Evolutionary conservation across 345 rosid species (phyloP).

Genomic region (Schrenkiella parvula): DNA sequence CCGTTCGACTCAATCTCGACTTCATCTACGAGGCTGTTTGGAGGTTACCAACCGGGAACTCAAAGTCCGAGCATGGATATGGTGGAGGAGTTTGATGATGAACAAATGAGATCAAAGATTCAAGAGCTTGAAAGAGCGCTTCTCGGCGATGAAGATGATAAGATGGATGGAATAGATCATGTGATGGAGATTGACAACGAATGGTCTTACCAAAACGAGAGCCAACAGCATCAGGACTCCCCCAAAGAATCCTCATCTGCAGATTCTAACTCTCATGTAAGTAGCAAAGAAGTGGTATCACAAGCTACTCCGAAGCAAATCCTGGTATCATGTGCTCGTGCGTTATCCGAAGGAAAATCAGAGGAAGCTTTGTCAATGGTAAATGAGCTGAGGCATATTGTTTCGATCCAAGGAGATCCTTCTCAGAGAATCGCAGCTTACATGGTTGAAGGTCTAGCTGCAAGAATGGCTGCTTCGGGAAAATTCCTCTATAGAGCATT

Average conservation of each 20-base stretch:
- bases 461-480: conserved; percentile 90
- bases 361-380: conserved; percentile 63
- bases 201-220: conserved; percentile 59
- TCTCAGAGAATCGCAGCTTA: conserved; percentile 92
- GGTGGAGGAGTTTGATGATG: conserved; percentile 52
- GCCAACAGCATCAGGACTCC: conserved; percentile 54
- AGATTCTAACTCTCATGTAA: conserved; percentile 68
- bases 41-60: conserved; percentile 36
- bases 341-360: conserved; percentile 59
- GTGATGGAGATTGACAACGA: conserved; percentile 82
- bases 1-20: conserved; percentile 38
- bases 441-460: conserved; percentile 98
- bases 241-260: conserved; percentile 82
- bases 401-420: conserved; percentile 94
- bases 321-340: conserved; percentile 73
- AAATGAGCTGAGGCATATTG: conserved; percentile 67
- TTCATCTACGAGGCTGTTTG: conserved; percentile 20
- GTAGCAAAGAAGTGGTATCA: conserved; percentile 59
- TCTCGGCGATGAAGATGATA: conserved; percentile 66
- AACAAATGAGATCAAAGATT: conserved; percentile 66
- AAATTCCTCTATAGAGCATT: conserved; percentile 76
- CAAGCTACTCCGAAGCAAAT: conserved; percentile 60
- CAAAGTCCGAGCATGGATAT: conserved; percentile 53
- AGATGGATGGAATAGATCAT: conserved; percentile 37
- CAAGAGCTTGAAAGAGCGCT: conserved; percentile 85